Base-by-base conservation (phyloP, 1,139 yeast species). In the Sugiyamaella paludigena region DNA sequence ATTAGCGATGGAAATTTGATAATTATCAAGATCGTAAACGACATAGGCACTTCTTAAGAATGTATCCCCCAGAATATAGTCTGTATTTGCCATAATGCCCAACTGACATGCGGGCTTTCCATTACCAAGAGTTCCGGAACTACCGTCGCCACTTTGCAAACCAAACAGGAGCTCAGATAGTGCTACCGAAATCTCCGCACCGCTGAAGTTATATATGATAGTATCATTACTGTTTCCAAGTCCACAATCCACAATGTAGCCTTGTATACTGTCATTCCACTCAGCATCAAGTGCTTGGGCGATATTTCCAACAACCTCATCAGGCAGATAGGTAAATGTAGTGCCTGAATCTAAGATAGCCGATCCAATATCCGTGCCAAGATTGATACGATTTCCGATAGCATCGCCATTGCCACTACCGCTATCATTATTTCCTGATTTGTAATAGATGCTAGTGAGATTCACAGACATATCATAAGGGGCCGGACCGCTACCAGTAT, bases 1-100 rank as follows among this genome's bases (percentile, higher is more conserved):
- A 43, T 53, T 52, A 13, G 52, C 62, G 16, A 58, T 35, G 2
- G 59, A 56, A 8, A 58, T 46, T 45, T 58, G 52, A 11, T 54
- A 36, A 43, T 53, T 52, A 27, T 58, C 58, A 38, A 86, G 69
- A 65, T 88, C 89, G 58, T 79, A 87, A 35, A 87, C 95, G 45
- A 83, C 79, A 64, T 88, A 88, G 9, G 87, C 89, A 47, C 78
- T 74, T 52, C 88, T 75, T 58, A 89, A 70, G 67, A 88, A 81
- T 28, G 82, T 77, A 65, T 86, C 95, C 36, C 96, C 96, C 12
- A 87, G 64, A 30, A 57, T 56, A 11, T 45, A 42, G 16, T 42
- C 24, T 9, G 44, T 47, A 4, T 35, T 34, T 7, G 50, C 29
- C 3, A 33, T 19, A 4, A 44, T 9, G 1, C 50, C 50, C 13